Evolutionary conservation across 78 protist species (phyloP).

Genomic region (Dictyostelium citrinum): DNA sequence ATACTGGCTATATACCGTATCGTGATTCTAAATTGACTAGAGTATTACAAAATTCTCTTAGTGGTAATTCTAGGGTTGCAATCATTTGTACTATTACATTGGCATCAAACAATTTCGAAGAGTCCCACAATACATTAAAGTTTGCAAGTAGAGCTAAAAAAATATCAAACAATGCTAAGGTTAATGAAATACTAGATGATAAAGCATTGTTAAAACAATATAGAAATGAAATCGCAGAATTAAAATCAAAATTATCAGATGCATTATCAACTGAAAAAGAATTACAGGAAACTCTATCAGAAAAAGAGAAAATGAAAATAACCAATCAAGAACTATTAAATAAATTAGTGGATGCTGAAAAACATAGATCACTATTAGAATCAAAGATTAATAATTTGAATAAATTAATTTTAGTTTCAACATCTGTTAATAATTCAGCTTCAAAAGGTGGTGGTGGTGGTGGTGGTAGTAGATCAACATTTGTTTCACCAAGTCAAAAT

Average conservation of each 20-base stretch:
- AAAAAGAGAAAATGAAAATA: constrained; percentile 30
- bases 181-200: constrained; percentile 86
- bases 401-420: constrained; percentile 51
- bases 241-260: constrained; percentile 45
- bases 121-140: constrained; percentile 79
- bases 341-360: constrained; percentile 42
- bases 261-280: neutral
- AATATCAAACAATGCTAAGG: constrained; percentile 81
- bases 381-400: constrained; percentile 66
- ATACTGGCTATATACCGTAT: constrained; percentile 78
- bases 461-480: neutral
- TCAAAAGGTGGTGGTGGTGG: neutral
- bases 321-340: neutral
- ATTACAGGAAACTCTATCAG: neutral
- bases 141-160: constrained; percentile 91
- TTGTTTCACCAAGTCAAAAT: constrained; percentile 5
- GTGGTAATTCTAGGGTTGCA: constrained; percentile 85
- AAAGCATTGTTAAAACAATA: constrained; percentile 59
- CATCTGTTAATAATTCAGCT: neutral
- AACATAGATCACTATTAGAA: constrained; percentile 30
- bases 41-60: constrained; percentile 82
- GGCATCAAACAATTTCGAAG: constrained; percentile 55
- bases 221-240: constrained; percentile 68
- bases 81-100: constrained; percentile 69
- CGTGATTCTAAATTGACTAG: constrained; percentile 89